A percentile compares a stretch with the other conserved stretches of the same genome.
Conservation (phyloP, 108 stramenopile genomes). For the Schizochytrium sp. region DNA sequence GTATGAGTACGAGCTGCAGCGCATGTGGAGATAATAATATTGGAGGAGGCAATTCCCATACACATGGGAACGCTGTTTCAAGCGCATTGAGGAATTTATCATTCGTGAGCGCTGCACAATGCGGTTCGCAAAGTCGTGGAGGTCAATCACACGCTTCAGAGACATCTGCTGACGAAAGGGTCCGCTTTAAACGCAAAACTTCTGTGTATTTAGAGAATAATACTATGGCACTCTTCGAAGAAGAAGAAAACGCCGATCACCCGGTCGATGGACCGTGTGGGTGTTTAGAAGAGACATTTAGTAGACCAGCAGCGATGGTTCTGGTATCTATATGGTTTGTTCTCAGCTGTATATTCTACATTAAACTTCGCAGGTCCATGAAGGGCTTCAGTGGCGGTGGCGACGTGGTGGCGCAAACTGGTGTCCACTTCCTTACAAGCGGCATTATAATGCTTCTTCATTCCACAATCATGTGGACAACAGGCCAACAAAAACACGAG, state of each 20-base stretch:
- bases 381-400: neutral
- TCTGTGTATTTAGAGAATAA: constrained; percentile 4
- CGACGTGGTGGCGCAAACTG: neutral
- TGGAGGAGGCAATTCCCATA: no score
- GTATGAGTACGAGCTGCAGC: no score
- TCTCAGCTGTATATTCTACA: neutral
- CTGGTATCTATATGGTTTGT: constrained; percentile 2
- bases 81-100: neutral
- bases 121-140: neutral
- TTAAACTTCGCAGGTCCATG: neutral
- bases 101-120: neutral
- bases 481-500: constrained; percentile 11
- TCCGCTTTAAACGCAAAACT: neutral
- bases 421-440: neutral
- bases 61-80: no score
- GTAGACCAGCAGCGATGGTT: neutral
- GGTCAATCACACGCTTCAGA: neutral
- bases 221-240: neutral
- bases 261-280: neutral
- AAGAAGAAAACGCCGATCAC: neutral
- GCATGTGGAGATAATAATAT: no score
- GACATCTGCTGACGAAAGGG: neutral
- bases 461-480: neutral
- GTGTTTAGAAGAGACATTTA: neutral
- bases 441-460: neutral